Conservation (phyloP, 1,139 yeast genomes). For the Nakaseomyces nivariensis region DNA sequence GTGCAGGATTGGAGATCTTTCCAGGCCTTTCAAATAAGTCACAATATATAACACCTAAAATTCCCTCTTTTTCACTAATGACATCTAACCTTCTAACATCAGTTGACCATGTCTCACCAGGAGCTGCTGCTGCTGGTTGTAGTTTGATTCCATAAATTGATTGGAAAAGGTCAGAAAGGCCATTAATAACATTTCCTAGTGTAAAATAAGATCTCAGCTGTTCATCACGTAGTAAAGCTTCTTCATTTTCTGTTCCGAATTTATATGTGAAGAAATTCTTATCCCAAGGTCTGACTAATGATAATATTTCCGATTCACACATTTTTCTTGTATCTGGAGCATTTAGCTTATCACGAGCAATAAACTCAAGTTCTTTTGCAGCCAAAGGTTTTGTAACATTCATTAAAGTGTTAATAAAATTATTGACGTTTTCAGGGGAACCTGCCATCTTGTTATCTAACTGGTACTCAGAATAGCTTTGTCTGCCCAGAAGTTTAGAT, state of each 20-base stretch:
- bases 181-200: constrained; percentile 78
- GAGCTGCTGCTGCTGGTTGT: constrained; percentile 50
- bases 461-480: constrained; percentile 70
- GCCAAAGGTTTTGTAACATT: constrained; percentile 45
- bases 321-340: constrained; percentile 12
- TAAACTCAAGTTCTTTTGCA: constrained; percentile 43
- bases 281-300: constrained; percentile 77
- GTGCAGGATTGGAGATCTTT: constrained; percentile 74
- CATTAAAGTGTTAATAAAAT: constrained; percentile 56
- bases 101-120: constrained; percentile 86
- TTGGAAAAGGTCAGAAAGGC: constrained; percentile 62
- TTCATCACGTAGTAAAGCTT: constrained; percentile 18
- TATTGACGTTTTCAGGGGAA: constrained; percentile 61
- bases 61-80: constrained; percentile 46
- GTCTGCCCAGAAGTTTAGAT: constrained; percentile 64
- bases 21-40: constrained; percentile 56
- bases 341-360: constrained; percentile 28
- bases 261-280: constrained; percentile 52
- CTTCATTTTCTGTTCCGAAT: not conserved
- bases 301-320: constrained; percentile 36
- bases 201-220: constrained; percentile 52
- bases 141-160: constrained; percentile 68
- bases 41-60: constrained; percentile 56
- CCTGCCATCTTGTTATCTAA: constrained; percentile 87
- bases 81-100: constrained; percentile 81